Conservation (phyloP, 352 stramenopile species). For the Pythium vanterpoolii region DNA sequence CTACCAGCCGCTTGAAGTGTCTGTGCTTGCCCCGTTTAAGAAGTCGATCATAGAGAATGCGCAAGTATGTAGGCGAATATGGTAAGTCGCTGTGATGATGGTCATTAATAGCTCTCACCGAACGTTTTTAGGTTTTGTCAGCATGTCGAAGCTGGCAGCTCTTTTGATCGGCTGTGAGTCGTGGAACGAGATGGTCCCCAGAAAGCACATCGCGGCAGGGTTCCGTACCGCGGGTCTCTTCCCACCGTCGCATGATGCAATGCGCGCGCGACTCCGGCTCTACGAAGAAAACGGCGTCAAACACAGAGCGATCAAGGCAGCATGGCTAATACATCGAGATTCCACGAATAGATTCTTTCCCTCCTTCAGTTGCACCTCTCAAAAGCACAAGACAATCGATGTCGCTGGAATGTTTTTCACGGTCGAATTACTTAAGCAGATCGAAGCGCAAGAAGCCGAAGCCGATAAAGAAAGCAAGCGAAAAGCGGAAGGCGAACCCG, state of each 20-base stretch:
- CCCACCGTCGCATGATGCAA: slow-evolving; percentile 6
- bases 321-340: not conserved
- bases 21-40: slow-evolving; percentile 18
- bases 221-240: slow-evolving; percentile 14
- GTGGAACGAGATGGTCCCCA: slow-evolving; percentile 2
- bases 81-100: not conserved
- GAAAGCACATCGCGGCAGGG: slow-evolving; percentile 2
- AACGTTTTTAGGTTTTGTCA: slow-evolving; percentile 7
- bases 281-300: not conserved
- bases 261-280: not conserved
- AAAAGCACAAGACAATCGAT: slow-evolving; percentile 7
- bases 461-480: not conserved
- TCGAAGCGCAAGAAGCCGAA: slow-evolving; percentile 4
- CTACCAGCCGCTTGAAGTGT: slow-evolving; percentile 19
- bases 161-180: not conserved
- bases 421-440: not conserved
- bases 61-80: not conserved
- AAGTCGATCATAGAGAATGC: slow-evolving; percentile 2
- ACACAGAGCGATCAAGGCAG: not conserved
- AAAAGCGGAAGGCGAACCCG: not conserved
- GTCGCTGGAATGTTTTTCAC: not conserved
- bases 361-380: not conserved
- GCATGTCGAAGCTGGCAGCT: slow-evolving; percentile 1
- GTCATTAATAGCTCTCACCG: not conserved
- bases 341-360: not conserved